These are phyloP conservation scores for Boechera divaricarpa DNA, from an alignment of 345 rosid species.

Conservation along the genomic window DNA sequence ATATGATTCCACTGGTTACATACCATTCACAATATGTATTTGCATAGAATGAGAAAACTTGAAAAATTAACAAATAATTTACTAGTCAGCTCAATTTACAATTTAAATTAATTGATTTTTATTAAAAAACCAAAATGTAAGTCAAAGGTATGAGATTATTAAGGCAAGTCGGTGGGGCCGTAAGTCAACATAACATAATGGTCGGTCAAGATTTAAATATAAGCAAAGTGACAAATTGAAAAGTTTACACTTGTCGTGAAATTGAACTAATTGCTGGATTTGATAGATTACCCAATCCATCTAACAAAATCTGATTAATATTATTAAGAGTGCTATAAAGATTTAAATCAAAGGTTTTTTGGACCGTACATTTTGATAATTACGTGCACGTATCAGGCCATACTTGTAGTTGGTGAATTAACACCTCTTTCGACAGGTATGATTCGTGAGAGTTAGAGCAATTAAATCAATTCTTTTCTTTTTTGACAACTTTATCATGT, in stretches of 20 bases:
- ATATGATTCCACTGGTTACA: not conserved
- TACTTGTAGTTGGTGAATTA: conserved; percentile 18
- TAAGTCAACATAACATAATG: conserved; percentile 33
- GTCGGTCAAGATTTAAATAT: conserved; percentile 24
- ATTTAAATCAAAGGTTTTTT: not conserved
- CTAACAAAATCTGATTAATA: not conserved
- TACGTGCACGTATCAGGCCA: conserved; percentile 32
- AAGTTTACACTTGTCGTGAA: conserved; percentile 24
- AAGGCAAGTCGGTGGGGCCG: conserved; percentile 3
- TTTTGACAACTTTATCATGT: not conserved
- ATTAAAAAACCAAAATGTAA: not conserved
- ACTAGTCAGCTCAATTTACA: not conserved
- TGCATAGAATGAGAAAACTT: not conserved
- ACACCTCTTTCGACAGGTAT: not conserved
- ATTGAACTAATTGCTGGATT: conserved; percentile 4
- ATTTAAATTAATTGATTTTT: not conserved
- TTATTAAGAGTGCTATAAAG: not conserved
- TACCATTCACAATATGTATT: not conserved
- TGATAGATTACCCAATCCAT: conserved; percentile 32
- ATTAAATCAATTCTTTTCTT: not conserved
- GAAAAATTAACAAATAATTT: not conserved
- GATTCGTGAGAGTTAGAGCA: not conserved
- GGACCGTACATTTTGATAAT: conserved; percentile 22
- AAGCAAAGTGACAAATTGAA: conserved; percentile 26
- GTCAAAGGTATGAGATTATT: conserved; percentile 11